These are phyloP conservation scores for Letharia lupina DNA, from an alignment of 495 filamentous ascomycete species.

Conservation along the genomic window DNA sequence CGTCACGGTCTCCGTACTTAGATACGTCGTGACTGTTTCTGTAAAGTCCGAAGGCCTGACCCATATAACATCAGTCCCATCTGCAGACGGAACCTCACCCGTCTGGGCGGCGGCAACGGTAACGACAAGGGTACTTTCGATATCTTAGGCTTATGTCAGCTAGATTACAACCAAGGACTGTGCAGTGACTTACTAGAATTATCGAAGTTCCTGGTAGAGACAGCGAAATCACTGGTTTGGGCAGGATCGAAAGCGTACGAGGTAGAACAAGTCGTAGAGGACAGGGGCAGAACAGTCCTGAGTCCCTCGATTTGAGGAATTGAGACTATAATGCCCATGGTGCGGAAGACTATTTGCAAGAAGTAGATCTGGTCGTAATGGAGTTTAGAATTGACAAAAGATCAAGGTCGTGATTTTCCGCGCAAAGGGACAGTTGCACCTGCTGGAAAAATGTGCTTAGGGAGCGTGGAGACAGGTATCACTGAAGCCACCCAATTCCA, in stretches of 20 bases:
- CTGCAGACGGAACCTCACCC: too few species aligned
- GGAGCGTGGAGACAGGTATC: too few species aligned
- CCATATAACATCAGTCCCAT: not conserved
- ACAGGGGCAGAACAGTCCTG: not conserved
- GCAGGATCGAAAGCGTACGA: not conserved
- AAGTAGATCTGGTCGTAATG: not conserved
- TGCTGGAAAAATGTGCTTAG: too few species aligned
- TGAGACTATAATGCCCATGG: not conserved
- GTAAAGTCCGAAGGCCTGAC: not conserved
- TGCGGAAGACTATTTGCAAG: not conserved
- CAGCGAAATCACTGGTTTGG: not conserved
- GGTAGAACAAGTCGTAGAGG: not conserved
- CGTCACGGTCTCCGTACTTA: not conserved
- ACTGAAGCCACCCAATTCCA: too few species aligned
- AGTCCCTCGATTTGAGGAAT: not conserved
- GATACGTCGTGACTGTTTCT: not conserved
- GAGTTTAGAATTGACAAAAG: not conserved
- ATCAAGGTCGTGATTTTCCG: not conserved
- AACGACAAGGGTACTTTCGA: not conserved
- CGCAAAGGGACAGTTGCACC: too few species aligned
- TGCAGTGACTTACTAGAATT: not conserved
- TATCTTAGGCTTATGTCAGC: not conserved
- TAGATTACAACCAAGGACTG: rapidly evolving
- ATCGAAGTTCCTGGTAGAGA: not conserved
- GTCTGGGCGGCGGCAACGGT: not conserved